Base-by-base conservation (phyloP, 1,284 basidiomycete genomes). In the Puccinia coronata region DNA sequence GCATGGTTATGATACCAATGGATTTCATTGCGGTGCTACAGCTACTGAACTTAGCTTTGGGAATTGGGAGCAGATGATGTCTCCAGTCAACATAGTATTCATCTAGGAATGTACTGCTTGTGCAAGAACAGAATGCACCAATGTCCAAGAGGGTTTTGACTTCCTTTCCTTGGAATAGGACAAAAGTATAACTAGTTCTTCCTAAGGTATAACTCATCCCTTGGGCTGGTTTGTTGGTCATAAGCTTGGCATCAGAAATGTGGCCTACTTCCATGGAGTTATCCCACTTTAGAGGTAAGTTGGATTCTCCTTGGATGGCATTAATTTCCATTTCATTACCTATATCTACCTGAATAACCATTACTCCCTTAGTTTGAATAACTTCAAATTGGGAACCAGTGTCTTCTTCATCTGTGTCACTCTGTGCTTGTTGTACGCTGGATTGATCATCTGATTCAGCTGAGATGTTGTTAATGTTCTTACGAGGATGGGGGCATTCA, bases 21-120 rank as follows among this genome's bases (percentile, higher is more conserved):
- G 65, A 3, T 20, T 67, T 25, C 65, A 67, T 67, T 4, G 65
- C 8, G 20, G 39, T 12, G 20, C 43, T 67, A 43, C 65, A 67
- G 43, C 65, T 41, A 43, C 31, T 65, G 61, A 65, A 65, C 20
- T 65, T 65, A 9, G 34, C 61, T 65, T 65, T 65, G n/a, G 61
- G 61, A 14, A 34, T 34, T 31, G 61, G 61, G 9, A 65, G 20
- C 9, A 65, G 28, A 8, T 65, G 4, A 28, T 14, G 11, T 65
- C 20, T 34, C 61, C 61, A 65, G 25, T 65, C 20, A 20, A 28
- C 18, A 9, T 65, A 31, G 34, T 6, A 20, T 4, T 11, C 11
- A 20, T 28, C n/a, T 11, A 65, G n/a, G 18, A 65, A 65, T 6
- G 18, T 36, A 65, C n/a, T 36, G 18, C 61, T 36, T 6, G 34